Base-by-base conservation (phyloP, 2,329 filamentous ascomycete species). In the Rhinocladiella mackenziei region DNA sequence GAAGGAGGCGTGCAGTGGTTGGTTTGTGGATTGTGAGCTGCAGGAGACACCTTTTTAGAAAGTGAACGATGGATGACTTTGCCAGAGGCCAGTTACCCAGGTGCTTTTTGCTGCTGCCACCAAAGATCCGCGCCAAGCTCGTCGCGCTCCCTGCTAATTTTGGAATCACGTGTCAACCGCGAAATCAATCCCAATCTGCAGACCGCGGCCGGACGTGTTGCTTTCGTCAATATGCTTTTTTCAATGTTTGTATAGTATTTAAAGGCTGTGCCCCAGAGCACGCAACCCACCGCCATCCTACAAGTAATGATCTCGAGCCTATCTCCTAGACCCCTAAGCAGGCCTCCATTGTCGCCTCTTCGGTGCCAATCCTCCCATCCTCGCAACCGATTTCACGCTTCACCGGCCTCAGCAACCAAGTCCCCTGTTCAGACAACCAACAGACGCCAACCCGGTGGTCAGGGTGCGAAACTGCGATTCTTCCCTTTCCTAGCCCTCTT, bases 401-500 rank as follows among this genome's bases (percentile, higher is more conserved):
- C 48, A 26, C 31, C 35, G n/a, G 17, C 39, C 11, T n/a, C 39
- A 13, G 30, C 43, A 20, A n/a, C 15, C 20, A 50, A 42, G 17
- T 25, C 43, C 10, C 23, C 25, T 30, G 11, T 36, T 39, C 20
- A 28, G 15, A 26, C 39, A 23, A 20, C 19, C 19, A 36, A 13
- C n/a, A 51, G 39, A 23, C 48, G 50, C 25, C 53, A 41, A 39
- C 47, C 55, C 23, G 44, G 48, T 6, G 49, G 51, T 13, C 51
- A 48, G 18, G 41, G 50, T 9, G 39, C 45, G n/a, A 26, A 37
- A 30, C 46, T 57, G 11, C 40, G 45, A 17, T 50, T 71, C 58
- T 55, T 68, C 42, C 68, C 68, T 9, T 64, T 69, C 53, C 38
- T 69, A 40, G 50, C 65, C 17, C 68, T 78, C 48, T 63, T 72